phyloP scores from a whole-genome alignment of 2,329 filamentous ascomycete species.

The Fusarium penzigii region DNA sequence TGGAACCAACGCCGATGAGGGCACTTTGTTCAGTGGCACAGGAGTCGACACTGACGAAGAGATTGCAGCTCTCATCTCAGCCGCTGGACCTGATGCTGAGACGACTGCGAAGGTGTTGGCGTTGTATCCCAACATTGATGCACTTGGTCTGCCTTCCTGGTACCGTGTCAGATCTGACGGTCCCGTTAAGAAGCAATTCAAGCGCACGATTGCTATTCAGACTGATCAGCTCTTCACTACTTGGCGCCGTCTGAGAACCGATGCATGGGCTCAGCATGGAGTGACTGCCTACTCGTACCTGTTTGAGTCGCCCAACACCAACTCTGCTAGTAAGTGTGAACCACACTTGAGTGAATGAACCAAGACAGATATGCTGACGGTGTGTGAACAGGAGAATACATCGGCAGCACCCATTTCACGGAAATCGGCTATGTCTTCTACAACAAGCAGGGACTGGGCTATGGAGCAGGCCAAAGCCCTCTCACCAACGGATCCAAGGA shows the following conservation, averaged over 20 bases:
- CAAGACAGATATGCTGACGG: background rate
- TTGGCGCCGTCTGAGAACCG: slow-evolving; percentile 52
- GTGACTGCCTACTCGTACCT: slow-evolving; percentile 56
- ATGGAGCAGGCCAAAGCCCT: slow-evolving; percentile 28
- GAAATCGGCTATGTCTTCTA: slow-evolving; percentile 48
- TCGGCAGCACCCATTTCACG: slow-evolving; percentile 31
- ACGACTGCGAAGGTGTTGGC: slow-evolving; percentile 15
- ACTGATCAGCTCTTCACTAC: slow-evolving; percentile 59
- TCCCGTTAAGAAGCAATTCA: slow-evolving; percentile 42
- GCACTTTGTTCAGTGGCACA: slow-evolving; percentile 52
- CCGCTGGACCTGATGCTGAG: slow-evolving; percentile 6
- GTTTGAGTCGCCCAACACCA: slow-evolving; percentile 40
- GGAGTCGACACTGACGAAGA: slow-evolving; percentile 34
- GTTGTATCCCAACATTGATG: slow-evolving; percentile 23
- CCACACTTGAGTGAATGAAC: background rate
- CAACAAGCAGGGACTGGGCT: slow-evolving; percentile 47
- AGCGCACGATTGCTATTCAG: slow-evolving; percentile 51
- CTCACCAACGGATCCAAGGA: slow-evolving; percentile 42
- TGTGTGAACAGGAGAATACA: slow-evolving; percentile 3
- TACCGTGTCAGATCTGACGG: slow-evolving; percentile 17
- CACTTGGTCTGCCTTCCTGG: slow-evolving; percentile 14
- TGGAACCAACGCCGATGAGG: slow-evolving; percentile 67
- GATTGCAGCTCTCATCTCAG: slow-evolving; percentile 5
- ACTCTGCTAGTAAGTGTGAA: slow-evolving; percentile 6
- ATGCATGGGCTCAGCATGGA: slow-evolving; percentile 50